phyloP scores from a whole-genome alignment of 208 protist genomes.

The Entamoeba dispar region DNA sequence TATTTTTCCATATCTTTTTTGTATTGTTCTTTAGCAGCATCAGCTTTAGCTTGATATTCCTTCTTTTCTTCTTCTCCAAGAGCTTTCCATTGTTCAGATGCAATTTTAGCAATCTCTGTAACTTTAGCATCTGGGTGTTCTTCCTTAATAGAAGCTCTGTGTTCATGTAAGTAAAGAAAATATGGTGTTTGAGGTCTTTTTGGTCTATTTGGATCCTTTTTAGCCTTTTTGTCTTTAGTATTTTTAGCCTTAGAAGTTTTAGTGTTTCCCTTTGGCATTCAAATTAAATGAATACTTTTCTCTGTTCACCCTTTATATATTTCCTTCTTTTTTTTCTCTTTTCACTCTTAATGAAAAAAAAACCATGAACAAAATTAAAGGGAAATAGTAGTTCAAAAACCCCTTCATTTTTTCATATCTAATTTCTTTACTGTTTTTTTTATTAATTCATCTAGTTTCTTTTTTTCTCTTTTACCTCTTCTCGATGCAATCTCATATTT shows the following conservation, averaged over 20 bases:
- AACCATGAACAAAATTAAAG: too few species aligned
- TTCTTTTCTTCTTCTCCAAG: neutral
- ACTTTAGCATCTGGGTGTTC: neutral
- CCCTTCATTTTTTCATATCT: too few species aligned
- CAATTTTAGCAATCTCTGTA: neutral
- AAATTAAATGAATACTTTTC: neutral
- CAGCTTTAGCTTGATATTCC: neutral
- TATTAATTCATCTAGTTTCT: too few species aligned
- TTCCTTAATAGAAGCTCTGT: neutral
- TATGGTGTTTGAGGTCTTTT: neutral
- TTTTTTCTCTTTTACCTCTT: too few species aligned
- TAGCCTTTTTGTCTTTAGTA: neutral
- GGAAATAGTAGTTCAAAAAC: too few species aligned
- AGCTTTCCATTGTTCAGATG: neutral
- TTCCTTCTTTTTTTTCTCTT: neutral
- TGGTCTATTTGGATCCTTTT: neutral
- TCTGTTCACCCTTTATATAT: neutral
- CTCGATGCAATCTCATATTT: too few species aligned
- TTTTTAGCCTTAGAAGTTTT: neutral
- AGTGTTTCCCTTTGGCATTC: neutral
- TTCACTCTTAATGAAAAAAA: neutral
- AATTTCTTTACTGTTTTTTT: too few species aligned
- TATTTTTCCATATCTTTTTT: neutral
- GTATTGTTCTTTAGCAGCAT: neutral
- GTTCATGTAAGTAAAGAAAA: neutral